A percentile compares a stretch with the other conserved stretches of the same genome.
These are phyloP conservation scores for Pleurotus eryngii DNA, from an alignment of 768 basidiomycete genomes.

Conservation along the genomic window DNA sequence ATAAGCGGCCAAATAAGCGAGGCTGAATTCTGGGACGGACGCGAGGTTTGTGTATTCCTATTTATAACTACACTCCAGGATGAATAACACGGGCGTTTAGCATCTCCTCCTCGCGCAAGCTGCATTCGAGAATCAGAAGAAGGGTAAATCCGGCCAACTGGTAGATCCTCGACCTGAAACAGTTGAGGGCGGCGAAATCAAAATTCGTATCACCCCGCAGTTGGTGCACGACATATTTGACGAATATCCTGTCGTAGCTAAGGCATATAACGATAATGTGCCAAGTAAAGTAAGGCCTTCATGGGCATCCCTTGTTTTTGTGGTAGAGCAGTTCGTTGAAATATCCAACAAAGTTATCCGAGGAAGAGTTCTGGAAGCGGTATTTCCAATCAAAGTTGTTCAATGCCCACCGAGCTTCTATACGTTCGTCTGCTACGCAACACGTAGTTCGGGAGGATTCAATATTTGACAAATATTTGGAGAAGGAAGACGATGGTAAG, in stretches of 20 bases:
- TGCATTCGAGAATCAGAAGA: conserved; percentile 67
- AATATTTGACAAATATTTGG: conserved; percentile 95
- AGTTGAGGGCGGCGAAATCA: conserved; percentile 80
- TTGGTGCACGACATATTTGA: conserved; percentile 96
- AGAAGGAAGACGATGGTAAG: conserved; percentile 91
- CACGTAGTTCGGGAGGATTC: conserved; percentile 87
- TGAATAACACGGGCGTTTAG: conserved; percentile 33
- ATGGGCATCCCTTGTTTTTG: conserved; percentile 8
- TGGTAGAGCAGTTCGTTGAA: conserved; percentile 1
- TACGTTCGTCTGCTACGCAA: conserved; percentile 79
- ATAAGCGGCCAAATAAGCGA: conserved; percentile 83
- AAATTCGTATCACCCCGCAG: conserved; percentile 87
- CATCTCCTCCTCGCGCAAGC: conserved; percentile 76
- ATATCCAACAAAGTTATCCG: conserved; percentile 58
- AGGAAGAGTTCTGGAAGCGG: conserved; percentile 93
- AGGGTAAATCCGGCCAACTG: conserved; percentile 80
- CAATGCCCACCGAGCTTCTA: conserved; percentile 91
- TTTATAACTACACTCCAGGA: conserved; percentile 12
- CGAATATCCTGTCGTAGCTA: conserved; percentile 92
- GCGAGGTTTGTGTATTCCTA: conserved; percentile 59
- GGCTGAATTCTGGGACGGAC: conserved; percentile 95
- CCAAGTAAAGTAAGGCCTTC: conserved; percentile 64
- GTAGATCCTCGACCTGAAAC: conserved; percentile 88
- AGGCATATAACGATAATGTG: conserved; percentile 90
- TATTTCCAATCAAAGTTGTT: conserved; percentile 97